A percentile compares a stretch with the other conserved stretches of the same genome.
Evolutionary conservation across 805 yeast genomes (phyloP).

Genomic region (Metschnikowia shivogae): DNA sequence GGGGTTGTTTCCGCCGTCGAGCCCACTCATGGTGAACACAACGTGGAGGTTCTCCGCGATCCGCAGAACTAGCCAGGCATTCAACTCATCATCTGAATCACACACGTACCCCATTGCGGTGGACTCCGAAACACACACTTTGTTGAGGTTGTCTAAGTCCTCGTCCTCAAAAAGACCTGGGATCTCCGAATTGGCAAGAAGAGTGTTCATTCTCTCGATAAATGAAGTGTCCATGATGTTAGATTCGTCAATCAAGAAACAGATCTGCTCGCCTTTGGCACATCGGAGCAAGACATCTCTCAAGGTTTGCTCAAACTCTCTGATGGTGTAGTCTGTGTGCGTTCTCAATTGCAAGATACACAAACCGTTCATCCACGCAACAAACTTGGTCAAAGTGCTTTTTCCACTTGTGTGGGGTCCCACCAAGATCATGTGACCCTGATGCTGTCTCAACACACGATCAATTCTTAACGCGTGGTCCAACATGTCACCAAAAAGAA

Average conservation of each 20-base stretch:
- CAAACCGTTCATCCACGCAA: conserved; percentile 87
- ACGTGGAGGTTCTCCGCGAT: conserved; percentile 75
- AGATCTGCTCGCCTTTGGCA: conserved; percentile 53
- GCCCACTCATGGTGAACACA: conserved; percentile 65
- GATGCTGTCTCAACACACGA: conserved; percentile 75
- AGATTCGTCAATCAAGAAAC: conserved; percentile 79
- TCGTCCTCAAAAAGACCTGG: conserved; percentile 87
- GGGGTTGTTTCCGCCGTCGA: conserved; percentile 26
- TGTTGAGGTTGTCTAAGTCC: conserved; percentile 51
- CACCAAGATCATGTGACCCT: conserved; percentile 83
- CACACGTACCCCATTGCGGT: conserved; percentile 56
- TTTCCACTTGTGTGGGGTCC: conserved; percentile 85
- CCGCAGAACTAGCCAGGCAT: conserved; percentile 68
- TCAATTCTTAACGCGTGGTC: conserved; percentile 78
- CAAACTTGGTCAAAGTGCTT: conserved; percentile 71
- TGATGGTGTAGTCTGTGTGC: conserved; percentile 47
- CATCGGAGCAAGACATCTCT: conserved; percentile 46
- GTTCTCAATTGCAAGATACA: conserved; percentile 56
- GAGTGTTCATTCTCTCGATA: conserved; percentile 85
- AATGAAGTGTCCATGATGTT: conserved; percentile 72
- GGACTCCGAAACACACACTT: conserved; percentile 52
- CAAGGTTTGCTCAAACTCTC: conserved; percentile 65
- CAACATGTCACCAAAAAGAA: conserved; percentile 64
- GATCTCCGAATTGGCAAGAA: conserved; percentile 88
- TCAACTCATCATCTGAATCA: conserved; percentile 66